Evolutionary conservation across 345 rosid species (phyloP).

Genomic region (Rhizophora mangle): DNA sequence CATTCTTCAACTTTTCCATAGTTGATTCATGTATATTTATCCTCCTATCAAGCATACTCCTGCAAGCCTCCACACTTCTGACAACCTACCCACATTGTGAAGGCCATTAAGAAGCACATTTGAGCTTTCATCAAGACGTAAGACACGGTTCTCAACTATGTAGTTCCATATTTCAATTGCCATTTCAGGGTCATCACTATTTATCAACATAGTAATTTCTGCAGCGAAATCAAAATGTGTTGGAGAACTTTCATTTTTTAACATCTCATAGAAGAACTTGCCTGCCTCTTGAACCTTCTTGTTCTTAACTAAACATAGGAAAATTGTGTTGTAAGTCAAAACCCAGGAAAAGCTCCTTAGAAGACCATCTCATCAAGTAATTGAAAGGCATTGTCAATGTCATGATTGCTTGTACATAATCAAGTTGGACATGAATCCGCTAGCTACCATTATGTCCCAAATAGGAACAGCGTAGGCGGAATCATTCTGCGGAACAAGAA

Average conservation of each 20-base stretch:
- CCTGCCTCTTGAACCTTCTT: conserved; percentile 39
- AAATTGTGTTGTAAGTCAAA: conserved; percentile 46
- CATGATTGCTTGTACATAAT: conserved; percentile 45
- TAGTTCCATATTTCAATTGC: conserved; percentile 59
- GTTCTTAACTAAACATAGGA: conserved; percentile 43
- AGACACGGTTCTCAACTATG: conserved; percentile 40
- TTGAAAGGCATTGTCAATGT: conserved; percentile 34
- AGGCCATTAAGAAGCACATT: conserved; percentile 52
- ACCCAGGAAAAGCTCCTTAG: conserved; percentile 52
- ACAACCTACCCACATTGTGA: conserved; percentile 42
- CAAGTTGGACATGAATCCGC: conserved; percentile 44
- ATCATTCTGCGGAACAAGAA: conserved; percentile 41
- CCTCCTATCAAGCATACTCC: conserved; percentile 48
- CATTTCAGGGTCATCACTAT: conserved; percentile 49
- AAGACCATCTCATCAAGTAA: conserved; percentile 54
- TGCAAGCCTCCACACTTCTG: conserved; percentile 38
- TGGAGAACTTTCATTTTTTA: conserved; percentile 51
- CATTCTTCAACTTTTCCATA: conserved; percentile 44
- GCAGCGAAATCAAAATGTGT: conserved; percentile 37
- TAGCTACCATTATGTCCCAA: conserved; percentile 44
- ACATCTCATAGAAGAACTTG: conserved; percentile 51
- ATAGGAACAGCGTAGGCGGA: conserved; percentile 20
- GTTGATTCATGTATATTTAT: conserved; percentile 39
- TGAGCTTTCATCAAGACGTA: conserved; percentile 41
- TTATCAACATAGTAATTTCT: conserved; percentile 44